These are phyloP conservation scores for Fusarium devonianum DNA, from an alignment of 2,329 filamentous ascomycete species.

Conservation along the genomic window DNA sequence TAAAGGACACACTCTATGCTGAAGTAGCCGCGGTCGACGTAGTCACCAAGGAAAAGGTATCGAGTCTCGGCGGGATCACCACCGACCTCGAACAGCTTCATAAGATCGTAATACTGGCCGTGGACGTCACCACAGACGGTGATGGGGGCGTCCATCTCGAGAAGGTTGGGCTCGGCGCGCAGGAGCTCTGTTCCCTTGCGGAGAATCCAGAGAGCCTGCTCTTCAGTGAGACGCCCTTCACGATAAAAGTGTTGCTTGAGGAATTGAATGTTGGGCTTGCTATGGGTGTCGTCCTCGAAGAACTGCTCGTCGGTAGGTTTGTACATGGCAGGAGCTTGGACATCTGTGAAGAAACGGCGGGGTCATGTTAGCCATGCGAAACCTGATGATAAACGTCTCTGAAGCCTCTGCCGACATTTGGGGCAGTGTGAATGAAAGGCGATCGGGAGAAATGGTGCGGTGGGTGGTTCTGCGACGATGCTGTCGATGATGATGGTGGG, in stretches of 20 bases:
- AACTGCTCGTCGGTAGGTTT: conserved; percentile 95
- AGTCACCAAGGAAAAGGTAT: conserved; percentile 97
- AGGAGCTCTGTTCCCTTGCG: conserved; percentile 86
- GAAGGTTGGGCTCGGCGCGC: conserved; percentile 87
- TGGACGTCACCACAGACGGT: conserved; percentile 98
- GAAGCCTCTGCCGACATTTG: neutral
- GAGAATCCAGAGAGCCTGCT: conserved; percentile 97
- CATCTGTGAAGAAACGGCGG: conserved; percentile 66
- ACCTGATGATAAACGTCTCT: conserved; percentile 1
- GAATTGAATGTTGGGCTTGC: conserved; percentile 91
- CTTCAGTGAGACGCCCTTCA: conserved; percentile 94
- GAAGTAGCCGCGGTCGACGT: conserved; percentile 98
- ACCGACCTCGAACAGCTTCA: conserved; percentile 99
- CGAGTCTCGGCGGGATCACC: conserved; percentile 95
- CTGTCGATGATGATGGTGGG: conserved; percentile 33
- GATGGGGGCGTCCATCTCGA: conserved; percentile 99
- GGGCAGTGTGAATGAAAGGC: neutral
- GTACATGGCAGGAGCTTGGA: conserved; percentile 94
- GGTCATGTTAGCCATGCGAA: conserved; percentile 28
- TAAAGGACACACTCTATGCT: conserved; percentile 99
- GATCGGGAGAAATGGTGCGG: neutral
- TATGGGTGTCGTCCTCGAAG: conserved; percentile 82
- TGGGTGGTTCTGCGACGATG: conserved; percentile 24
- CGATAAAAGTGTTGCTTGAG: conserved; percentile 98
- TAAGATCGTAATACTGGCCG: conserved; percentile 98